Conservation (phyloP, 768 basidiomycete genomes). For the Lentinula guzmanii region DNA sequence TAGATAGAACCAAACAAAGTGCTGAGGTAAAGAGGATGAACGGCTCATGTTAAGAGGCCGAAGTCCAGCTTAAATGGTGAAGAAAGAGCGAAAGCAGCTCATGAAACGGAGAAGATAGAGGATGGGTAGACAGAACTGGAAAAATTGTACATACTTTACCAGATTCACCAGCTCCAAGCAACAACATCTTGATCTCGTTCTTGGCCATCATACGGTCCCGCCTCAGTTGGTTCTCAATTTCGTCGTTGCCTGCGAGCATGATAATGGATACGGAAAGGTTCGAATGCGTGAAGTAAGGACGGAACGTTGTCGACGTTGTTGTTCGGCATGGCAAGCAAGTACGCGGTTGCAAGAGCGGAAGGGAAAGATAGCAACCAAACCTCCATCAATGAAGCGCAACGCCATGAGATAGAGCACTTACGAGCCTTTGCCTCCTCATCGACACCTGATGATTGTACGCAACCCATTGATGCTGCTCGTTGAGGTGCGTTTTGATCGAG, state of each 20-base stretch:
- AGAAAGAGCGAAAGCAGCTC: no score
- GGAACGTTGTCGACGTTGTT: no score
- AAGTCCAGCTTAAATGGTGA: no score
- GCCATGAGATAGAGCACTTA: slow-evolving; percentile 30
- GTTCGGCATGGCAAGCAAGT: no score
- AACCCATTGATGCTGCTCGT: slow-evolving; percentile 47
- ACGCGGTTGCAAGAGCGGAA: neutral
- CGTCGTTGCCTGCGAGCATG: slow-evolving; percentile 68
- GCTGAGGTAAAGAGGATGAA: neutral
- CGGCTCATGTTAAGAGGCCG: neutral
- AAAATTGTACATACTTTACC: slow-evolving; percentile 60
- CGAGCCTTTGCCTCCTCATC: slow-evolving; percentile 83
- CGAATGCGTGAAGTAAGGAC: neutral
- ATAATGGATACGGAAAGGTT: neutral
- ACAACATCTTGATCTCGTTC: slow-evolving; percentile 95
- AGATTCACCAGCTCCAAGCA: slow-evolving; percentile 94
- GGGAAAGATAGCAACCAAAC: neutral
- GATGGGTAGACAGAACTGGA: neutral
- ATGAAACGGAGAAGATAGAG: no score
- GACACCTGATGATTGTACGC: slow-evolving; percentile 61
- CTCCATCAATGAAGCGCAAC: neutral
- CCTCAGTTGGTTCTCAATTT: slow-evolving; percentile 91
- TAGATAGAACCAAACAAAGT: neutral
- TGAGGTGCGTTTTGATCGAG: no score
- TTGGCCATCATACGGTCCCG: slow-evolving; percentile 82